Evolutionary conservation across 2,329 filamentous ascomycete genomes (phyloP).

Genomic region (Cytospora chrysosperma): DNA sequence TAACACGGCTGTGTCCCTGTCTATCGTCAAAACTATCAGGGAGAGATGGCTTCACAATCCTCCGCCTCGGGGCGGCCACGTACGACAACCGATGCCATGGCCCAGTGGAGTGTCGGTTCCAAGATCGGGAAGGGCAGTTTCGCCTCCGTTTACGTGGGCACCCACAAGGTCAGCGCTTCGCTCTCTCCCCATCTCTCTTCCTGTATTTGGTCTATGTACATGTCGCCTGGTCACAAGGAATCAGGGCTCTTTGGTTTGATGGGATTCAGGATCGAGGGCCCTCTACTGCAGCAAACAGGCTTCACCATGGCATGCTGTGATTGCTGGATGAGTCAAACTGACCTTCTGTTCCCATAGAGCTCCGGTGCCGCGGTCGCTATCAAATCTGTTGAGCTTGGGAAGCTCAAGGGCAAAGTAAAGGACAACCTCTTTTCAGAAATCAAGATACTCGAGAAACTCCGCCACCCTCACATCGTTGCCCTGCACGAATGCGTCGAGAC

Average conservation of each 20-base stretch:
- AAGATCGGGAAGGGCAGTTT: conserved; percentile 98
- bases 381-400: conserved; percentile 90
- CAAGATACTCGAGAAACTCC: conserved; percentile 86
- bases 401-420: conserved; percentile 92
- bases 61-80: conserved; percentile 29
- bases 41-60: conserved; percentile 32
- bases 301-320: not conserved
- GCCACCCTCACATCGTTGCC: conserved; percentile 95
- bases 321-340: conserved; percentile 14
- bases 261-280: not conserved
- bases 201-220: not conserved
- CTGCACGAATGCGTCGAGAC: conserved; percentile 93
- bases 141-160: conserved; percentile 87
- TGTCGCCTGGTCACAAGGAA: not conserved
- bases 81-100: conserved; percentile 48
- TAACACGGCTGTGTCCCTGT: conserved; percentile 29
- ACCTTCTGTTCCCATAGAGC: conserved; percentile 51
- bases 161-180: conserved; percentile 67
- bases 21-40: conserved; percentile 29
- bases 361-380: conserved; percentile 84
- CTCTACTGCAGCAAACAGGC: not conserved
- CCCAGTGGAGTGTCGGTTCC: conserved; percentile 77
- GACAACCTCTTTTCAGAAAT: conserved; percentile 96
- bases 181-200: conserved; percentile 17
- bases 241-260: not conserved